phyloP scores from a whole-genome alignment of 2,329 filamentous ascomycete species.

The Apiospora marii region DNA sequence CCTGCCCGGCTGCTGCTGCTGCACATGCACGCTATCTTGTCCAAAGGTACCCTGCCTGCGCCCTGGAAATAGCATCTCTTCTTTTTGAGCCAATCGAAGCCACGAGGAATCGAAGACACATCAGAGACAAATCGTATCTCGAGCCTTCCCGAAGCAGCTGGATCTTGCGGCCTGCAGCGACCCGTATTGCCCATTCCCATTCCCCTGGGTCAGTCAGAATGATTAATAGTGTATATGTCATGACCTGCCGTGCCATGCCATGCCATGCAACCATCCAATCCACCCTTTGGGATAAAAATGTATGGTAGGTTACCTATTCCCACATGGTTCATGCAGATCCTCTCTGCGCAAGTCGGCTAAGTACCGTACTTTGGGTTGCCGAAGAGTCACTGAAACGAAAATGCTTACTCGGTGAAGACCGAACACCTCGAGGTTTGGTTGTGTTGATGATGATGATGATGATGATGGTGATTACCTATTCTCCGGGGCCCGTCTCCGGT shows the following conservation, averaged over 20 bases:
- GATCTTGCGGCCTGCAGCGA: conserved; percentile 16
- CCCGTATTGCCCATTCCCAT: neutral
- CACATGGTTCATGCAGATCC: conserved; percentile 11
- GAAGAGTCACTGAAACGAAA: conserved; percentile 9
- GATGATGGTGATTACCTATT: neutral
- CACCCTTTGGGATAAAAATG: neutral
- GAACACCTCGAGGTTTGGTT: neutral
- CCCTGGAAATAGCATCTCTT: conserved; percentile 16
- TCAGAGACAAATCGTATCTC: conserved; percentile 15
- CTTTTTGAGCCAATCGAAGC: conserved; percentile 5
- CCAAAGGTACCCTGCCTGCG: neutral
- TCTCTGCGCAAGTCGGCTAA: neutral
- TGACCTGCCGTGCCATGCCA: neutral
- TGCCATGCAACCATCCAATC: conserved; percentile 1
- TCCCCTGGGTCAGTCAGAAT: conserved; percentile 2
- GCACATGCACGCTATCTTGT: neutral
- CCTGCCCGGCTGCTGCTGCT: neutral
- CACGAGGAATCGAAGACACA: conserved; percentile 9
- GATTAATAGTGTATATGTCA: neutral
- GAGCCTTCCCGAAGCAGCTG: conserved; percentile 12
- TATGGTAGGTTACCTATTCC: neutral
- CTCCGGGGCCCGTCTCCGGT: neutral
- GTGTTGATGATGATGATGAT: too few relatives aligned
- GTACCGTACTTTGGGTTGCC: conserved; percentile 14
- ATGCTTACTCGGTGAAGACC: conserved; percentile 20